Base-by-base conservation (phyloP, 192 early-diverging fungal genomes). In the Coemansia sp. region DNA sequence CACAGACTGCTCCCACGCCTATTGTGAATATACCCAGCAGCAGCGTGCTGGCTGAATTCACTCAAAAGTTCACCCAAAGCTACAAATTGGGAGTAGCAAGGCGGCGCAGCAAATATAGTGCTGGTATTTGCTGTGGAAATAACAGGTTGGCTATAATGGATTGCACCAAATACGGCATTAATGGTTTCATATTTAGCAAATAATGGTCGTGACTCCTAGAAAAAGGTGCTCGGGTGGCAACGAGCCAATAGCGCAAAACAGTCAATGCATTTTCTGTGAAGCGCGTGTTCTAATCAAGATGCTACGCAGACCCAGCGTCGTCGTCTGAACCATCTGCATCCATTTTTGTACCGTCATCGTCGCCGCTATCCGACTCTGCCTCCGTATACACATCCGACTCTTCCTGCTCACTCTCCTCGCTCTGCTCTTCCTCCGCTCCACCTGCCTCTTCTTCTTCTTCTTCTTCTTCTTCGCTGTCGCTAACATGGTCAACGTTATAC, bases 391-490 rank as follows among this genome's bases (percentile, higher is more conserved):
- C 63, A 17, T 51, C 64, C 9, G 47, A 58, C 10, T 69, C 68
- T 46, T 64, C 72, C 20, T 58, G 52, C 20, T 71, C 71, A 14
- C 64, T 64, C 1, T 58, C 63, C 17, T 64, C 72, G 1, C 49
- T 53, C n/a, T 11, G 47, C 7, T 56, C 65, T 2, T 63, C 67
- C 12, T 59, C 64, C 0, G 38, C 8, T 23, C 8, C 42, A 14
- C 46, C 51, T 28, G 31, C 47, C 3, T 57, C 51, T 28, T 42
- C 47, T 1, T 57, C 37, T 19, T 57, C 59, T 2, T 25, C 60
- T 15, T 60, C 62, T 21, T 55, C 63, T 5, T 69, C 68, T 36
- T 76, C 74, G 15, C 68, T 70, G 44, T 77, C 75, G 59, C 65
- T 68, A 2, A 66, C 26, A 28, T 71, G 53, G 12, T 75, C 74